Evolutionary conservation across 495 filamentous ascomycete genomes (phyloP), one percentile per base, ranked within the genome.

Genomic region (Hypomontagnella submonticulosa): DNA sequence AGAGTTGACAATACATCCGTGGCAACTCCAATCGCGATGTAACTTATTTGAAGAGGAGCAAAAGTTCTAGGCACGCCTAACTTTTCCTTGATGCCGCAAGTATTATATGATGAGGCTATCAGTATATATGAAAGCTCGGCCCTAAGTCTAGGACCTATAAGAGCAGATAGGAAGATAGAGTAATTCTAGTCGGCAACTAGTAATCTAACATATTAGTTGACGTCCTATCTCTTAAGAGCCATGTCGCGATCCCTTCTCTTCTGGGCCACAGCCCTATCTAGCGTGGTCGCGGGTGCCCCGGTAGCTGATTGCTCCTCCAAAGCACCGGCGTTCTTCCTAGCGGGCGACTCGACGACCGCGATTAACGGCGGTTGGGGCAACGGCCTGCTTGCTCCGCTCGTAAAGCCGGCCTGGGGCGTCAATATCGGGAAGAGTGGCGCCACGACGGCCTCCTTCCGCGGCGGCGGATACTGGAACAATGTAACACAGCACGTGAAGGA

Each of bases 291-390:
- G 9, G 55, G 63, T 3, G 23, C 12, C 12, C 63, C 63, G 18
- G 10, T 52, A 6, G 15, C 16, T 18, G 37, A 57, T 5, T 51
- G 51, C 47, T 57, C 60, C 19, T 53, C 63, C n/a, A 66, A 66
- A 34, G 43, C 63, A 27, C 73, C 79, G 11, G 77, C 74, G 16
- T 82, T 82, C 63, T 75, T 84, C 52, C 75, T 85, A 1, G 81
- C 81, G 0, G 84, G 84, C 11, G 84, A 85, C 52, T 82, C 79
- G 4, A 85, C 83, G 10, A 84, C 80, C 0, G 83, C 83, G 1
- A 44, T 66, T 0, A 70, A 75, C 16, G 69, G 70, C 13, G 79
- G 83, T 19, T 86, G 83, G 84, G 84, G 84, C 16, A 72, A 82
- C 34, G 83, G 80, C 11, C 79, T 85, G 47, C 75, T 86, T 8